Evolutionary conservation across 257 asterid species (phyloP).

Genomic region (Penstemon barbatus): DNA sequence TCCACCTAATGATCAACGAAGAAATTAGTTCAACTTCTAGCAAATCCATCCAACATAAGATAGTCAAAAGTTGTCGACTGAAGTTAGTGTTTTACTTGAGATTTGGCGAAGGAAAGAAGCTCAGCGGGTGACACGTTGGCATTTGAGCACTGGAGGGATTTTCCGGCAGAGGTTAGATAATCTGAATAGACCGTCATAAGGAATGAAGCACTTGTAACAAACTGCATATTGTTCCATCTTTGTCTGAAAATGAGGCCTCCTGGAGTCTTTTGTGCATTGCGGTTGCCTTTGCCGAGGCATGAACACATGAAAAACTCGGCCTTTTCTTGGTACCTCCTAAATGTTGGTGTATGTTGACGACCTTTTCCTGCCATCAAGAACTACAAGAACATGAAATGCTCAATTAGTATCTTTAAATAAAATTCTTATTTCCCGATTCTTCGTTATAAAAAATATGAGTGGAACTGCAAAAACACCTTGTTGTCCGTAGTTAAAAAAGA

Average conservation of each 20-base stretch:
- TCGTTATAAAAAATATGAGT: no score
- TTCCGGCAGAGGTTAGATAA: conserved; percentile 75
- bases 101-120: conserved; percentile 79
- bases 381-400: conserved; percentile 38
- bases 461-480: no score
- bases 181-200: conserved; percentile 84
- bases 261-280: conserved; percentile 81
- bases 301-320: conserved; percentile 96
- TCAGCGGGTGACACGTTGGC: conserved; percentile 64
- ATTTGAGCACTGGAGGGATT: conserved; percentile 60
- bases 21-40: background rate
- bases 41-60: background rate
- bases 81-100: conserved; percentile 56
- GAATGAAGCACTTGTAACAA: conserved; percentile 91
- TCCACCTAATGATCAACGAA: conserved; percentile 56
- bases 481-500: no score
- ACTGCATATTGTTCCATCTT: conserved; percentile 98
- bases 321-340: conserved; percentile 65
- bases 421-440: no score
- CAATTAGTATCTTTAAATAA: background rate
- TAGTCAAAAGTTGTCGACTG: background rate
- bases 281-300: conserved; percentile 77
- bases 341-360: conserved; percentile 52
- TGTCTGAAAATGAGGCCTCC: conserved; percentile 90
- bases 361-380: conserved; percentile 82